A percentile compares a stretch with the other conserved stretches of the same genome.
Conservation (phyloP, 345 rosid genomes). For the Sisymbrium irio region DNA sequence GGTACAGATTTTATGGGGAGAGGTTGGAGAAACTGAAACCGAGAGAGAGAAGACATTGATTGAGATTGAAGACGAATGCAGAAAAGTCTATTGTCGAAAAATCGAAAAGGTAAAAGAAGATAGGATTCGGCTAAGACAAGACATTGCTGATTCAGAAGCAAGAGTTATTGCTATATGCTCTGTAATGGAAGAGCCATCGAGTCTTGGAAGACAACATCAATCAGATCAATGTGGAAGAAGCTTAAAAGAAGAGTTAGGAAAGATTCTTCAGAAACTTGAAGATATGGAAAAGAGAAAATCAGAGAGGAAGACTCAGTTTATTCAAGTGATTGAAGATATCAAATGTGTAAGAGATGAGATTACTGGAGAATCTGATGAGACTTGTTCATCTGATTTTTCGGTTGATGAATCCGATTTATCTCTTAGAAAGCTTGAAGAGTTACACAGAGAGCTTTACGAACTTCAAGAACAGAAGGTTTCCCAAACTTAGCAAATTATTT, state of each 20-base stretch:
- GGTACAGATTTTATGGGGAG: constrained; percentile 79
- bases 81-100: constrained; percentile 63
- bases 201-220: constrained; percentile 69
- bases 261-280: constrained; percentile 73
- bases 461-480: constrained; percentile 78
- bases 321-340: constrained; percentile 63
- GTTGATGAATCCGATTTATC: constrained; percentile 79
- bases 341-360: constrained; percentile 54
- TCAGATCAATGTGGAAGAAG: constrained; percentile 67
- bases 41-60: constrained; percentile 73
- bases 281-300: constrained; percentile 75
- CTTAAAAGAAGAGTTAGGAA: constrained; percentile 74
- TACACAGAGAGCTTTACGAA: constrained; percentile 57
- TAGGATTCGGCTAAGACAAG: constrained; percentile 59
- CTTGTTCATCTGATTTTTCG: constrained; percentile 33
- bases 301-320: constrained; percentile 77
- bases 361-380: constrained; percentile 40
- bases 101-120: constrained; percentile 65
- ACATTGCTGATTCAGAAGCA: constrained; percentile 78
- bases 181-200: constrained; percentile 80
- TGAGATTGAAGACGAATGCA: constrained; percentile 86
- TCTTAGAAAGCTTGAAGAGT: constrained; percentile 68
- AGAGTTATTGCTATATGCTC: constrained; percentile 78
- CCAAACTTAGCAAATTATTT: neutral
- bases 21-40: constrained; percentile 75